Evolutionary conservation across 2,329 filamentous ascomycete species (phyloP).

Genomic region (Ceratocystis diversiconidia): DNA sequence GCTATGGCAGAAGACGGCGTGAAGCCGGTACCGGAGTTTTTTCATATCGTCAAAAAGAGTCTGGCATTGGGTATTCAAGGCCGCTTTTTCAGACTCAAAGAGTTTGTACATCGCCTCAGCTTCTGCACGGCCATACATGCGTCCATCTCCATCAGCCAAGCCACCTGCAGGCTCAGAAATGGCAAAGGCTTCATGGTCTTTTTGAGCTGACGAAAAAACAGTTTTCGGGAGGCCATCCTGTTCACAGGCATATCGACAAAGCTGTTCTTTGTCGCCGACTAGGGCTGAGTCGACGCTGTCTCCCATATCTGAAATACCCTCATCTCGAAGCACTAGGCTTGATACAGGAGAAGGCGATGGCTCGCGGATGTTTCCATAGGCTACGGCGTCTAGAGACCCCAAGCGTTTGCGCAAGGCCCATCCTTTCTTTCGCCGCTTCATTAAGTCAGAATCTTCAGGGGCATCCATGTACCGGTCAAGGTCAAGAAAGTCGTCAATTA

Average conservation of each 20-base stretch:
- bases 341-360: background rate
- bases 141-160: background rate
- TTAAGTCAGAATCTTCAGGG: slow-evolving; percentile 43
- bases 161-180: background rate
- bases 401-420: slow-evolving; percentile 46
- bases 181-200: background rate
- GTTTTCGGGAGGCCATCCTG: slow-evolving; percentile 5
- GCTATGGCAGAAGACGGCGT: slow-evolving; percentile 86
- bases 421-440: slow-evolving; percentile 49
- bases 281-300: background rate
- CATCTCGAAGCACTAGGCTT: background rate
- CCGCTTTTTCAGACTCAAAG: slow-evolving; percentile 29
- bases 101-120: slow-evolving; percentile 9
- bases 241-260: slow-evolving; percentile 9
- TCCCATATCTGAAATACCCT: background rate
- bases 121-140: background rate
- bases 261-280: background rate
- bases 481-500: slow-evolving; percentile 68
- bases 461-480: slow-evolving; percentile 78
- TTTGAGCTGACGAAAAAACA: background rate
- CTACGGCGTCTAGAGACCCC: background rate
- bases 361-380: slow-evolving; percentile 10
- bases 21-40: slow-evolving; percentile 62
- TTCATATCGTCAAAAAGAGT: slow-evolving; percentile 49
- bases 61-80: slow-evolving; percentile 24